Evolutionary conservation across 441 rosid species (phyloP).

Genomic region (Geranium incanum): DNA sequence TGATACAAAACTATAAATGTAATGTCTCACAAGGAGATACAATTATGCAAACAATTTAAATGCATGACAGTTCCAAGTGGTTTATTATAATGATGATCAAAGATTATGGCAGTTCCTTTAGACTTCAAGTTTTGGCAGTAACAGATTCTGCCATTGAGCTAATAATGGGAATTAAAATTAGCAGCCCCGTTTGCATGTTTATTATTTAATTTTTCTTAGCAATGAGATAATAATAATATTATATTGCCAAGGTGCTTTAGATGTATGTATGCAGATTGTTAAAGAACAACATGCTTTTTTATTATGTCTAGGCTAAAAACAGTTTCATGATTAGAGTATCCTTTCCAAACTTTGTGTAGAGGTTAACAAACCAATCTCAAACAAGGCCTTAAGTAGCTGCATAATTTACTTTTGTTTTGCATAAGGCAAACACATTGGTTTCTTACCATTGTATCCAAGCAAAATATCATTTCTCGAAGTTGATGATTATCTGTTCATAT

Average conservation of each 20-base stretch:
- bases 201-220: too few relatives aligned
- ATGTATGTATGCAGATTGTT: neutral
- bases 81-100: neutral
- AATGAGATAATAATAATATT: too few relatives aligned
- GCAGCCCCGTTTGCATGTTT: too few relatives aligned
- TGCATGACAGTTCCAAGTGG: neutral
- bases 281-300: neutral
- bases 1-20: neutral
- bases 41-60: neutral
- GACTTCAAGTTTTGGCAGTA: too few relatives aligned
- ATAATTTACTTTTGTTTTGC: neutral
- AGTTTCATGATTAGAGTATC: neutral
- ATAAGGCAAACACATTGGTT: neutral
- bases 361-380: neutral
- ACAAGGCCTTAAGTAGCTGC: neutral
- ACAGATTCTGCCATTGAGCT: too few relatives aligned
- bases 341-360: neutral
- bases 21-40: neutral
- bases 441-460: neutral
- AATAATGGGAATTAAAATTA: too few relatives aligned
- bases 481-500: slow-evolving; percentile 17
- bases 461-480: slow-evolving; percentile 14
- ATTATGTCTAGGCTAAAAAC: neutral
- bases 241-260: neutral
- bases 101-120: too few relatives aligned